phyloP scores from a whole-genome alignment of 305 asterid species.

The Caryopteris hybrid region DNA sequence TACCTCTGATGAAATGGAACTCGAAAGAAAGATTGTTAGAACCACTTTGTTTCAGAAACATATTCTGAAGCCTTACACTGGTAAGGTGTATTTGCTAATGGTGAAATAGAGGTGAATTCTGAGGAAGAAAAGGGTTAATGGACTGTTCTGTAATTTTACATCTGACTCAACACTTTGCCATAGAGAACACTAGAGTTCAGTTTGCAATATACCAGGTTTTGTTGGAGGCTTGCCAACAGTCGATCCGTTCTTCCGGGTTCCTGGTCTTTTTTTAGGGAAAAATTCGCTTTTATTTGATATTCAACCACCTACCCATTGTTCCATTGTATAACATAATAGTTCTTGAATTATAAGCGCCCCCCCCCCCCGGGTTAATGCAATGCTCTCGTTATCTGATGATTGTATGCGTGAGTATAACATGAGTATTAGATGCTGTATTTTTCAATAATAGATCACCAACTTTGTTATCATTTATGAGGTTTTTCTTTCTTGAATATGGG shows the following conservation, averaged over 20 bases:
- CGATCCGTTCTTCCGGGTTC: too few relatives aligned
- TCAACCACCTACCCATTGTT: too few relatives aligned
- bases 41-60: background rate
- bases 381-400: too few relatives aligned
- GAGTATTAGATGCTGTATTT: background rate
- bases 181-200: background rate
- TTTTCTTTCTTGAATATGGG: conserved; percentile 16
- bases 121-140: background rate
- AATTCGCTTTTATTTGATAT: too few relatives aligned
- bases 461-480: background rate
- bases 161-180: background rate
- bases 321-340: too few relatives aligned
- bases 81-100: background rate
- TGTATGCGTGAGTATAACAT: background rate
- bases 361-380: too few relatives aligned
- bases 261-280: too few relatives aligned
- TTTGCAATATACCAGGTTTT: background rate
- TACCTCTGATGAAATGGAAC: background rate
- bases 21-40: background rate
- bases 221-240: too few relatives aligned
- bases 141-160: background rate
- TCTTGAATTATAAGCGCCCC: too few relatives aligned
- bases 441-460: too few relatives aligned
- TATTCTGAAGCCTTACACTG: background rate
- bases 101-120: background rate